Evolutionary conservation across 2,329 filamentous ascomycete genomes (phyloP).

Genomic region (Alternaria rosae): DNA sequence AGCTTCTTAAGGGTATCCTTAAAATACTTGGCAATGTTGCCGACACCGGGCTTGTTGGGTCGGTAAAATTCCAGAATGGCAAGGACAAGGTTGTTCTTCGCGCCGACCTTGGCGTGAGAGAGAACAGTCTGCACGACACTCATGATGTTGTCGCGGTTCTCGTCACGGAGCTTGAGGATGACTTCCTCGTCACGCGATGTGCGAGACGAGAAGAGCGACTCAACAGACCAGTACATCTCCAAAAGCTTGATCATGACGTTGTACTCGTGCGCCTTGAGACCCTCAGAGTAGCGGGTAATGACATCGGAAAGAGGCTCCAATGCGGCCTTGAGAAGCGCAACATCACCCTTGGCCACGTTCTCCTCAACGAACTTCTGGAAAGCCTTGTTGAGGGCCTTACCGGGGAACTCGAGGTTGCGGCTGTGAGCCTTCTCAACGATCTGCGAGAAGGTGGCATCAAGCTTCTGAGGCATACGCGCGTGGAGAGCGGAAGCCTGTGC

Average conservation of each 20-base stretch:
- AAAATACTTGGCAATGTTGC: slow-evolving; percentile 88
- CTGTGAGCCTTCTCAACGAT: slow-evolving; percentile 83
- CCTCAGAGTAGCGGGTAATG: slow-evolving; percentile 81
- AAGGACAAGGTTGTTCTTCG: slow-evolving; percentile 92
- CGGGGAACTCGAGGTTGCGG: slow-evolving; percentile 86
- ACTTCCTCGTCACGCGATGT: slow-evolving; percentile 91
- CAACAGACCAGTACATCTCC: slow-evolving; percentile 80
- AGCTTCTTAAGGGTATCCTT: slow-evolving; percentile 82
- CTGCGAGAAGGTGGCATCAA: slow-evolving; percentile 81
- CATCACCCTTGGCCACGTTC: slow-evolving; percentile 76
- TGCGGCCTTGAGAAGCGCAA: slow-evolving; percentile 73
- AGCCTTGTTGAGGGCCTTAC: slow-evolving; percentile 83
- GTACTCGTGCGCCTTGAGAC: slow-evolving; percentile 90
- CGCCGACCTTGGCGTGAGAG: slow-evolving; percentile 88
- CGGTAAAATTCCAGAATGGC: slow-evolving; percentile 94
- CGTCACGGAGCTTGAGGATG: slow-evolving; percentile 89
- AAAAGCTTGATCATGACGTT: slow-evolving; percentile 81
- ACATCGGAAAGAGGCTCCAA: slow-evolving; percentile 80
- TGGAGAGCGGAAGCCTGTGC: slow-evolving; percentile 97
- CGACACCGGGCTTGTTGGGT: slow-evolving; percentile 89
- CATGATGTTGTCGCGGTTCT: slow-evolving; percentile 90
- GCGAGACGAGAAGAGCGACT: slow-evolving; percentile 85
- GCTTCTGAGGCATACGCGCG: slow-evolving; percentile 93
- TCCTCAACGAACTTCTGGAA: slow-evolving; percentile 90
- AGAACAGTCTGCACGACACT: slow-evolving; percentile 88